phyloP scores from a whole-genome alignment of 257 asterid species.

The Linderniella brevidens region DNA sequence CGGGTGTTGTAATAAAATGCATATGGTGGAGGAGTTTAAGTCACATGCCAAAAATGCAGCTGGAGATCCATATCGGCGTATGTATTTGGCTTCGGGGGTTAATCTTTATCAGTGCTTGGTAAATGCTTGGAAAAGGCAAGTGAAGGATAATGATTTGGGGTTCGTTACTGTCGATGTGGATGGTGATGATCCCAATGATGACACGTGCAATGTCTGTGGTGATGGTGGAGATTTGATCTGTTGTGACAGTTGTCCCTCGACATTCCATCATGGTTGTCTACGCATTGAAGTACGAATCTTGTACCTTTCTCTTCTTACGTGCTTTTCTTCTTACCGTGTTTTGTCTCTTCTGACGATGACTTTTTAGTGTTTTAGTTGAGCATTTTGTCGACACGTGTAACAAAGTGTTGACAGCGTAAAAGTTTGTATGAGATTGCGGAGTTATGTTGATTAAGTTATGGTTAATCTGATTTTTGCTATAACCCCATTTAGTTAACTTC shows the following conservation, averaged over 20 bases:
- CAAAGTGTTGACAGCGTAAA: too few species aligned
- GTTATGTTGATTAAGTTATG: too few species aligned
- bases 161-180: conserved; percentile 57
- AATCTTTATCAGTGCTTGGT: conserved; percentile 56
- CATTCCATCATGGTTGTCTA: conserved; percentile 86
- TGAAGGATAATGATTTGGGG: conserved; percentile 25
- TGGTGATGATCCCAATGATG: conserved; percentile 78
- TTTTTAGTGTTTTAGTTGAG: too few species aligned
- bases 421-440: too few species aligned
- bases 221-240: conserved; percentile 95
- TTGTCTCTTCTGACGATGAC: not conserved
- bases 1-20: conserved; percentile 44
- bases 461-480: too few species aligned
- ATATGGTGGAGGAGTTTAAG: conserved; percentile 39
- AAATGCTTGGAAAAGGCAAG: conserved; percentile 67
- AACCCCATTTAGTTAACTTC: too few species aligned
- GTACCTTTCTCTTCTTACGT: conserved; percentile 2
- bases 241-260: conserved; percentile 91
- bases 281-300: conserved; percentile 38
- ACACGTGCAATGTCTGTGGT: conserved; percentile 84
- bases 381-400: too few species aligned
- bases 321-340: conserved; percentile 2
- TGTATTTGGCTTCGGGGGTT: conserved; percentile 49
- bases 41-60: conserved; percentile 47
- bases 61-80: conserved; percentile 32